A percentile compares a stretch with the other conserved stretches of the same genome.
phyloP scores from a whole-genome alignment of 1,284 basidiomycete genomes.

The Trichosporon sp. region DNA sequence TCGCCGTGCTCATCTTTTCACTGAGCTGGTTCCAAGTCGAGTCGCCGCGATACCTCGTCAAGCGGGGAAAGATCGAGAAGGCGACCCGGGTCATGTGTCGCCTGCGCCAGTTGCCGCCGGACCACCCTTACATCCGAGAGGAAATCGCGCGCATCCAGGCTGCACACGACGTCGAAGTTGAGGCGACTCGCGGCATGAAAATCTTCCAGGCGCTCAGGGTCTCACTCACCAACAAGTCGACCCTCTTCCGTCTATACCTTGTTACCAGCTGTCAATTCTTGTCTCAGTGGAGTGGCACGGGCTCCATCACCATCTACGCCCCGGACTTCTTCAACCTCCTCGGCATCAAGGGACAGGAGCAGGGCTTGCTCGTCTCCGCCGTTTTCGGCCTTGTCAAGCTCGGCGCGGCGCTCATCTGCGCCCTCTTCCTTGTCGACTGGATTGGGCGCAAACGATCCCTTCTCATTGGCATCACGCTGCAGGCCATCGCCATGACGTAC shows the following conservation, averaged over 20 bases:
- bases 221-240: constrained; percentile 12
- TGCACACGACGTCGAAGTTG: constrained; percentile 8
- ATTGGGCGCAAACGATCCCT: constrained; percentile 36
- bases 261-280: constrained; percentile 13
- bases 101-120: constrained; percentile 25
- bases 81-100: constrained; percentile 20
- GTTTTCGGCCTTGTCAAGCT: constrained; percentile 32
- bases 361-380: constrained; percentile 32
- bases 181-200: constrained; percentile 7
- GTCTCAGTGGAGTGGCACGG: constrained; percentile 17
- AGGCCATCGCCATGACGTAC: not conserved
- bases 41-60: constrained; percentile 58
- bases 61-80: constrained; percentile 32
- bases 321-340: constrained; percentile 29
- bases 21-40: constrained; percentile 46
- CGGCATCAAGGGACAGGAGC: constrained; percentile 21
- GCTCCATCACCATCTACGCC: constrained; percentile 18
- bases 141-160: constrained; percentile 32
- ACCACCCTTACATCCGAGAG: constrained; percentile 24
- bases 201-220: constrained; percentile 6
- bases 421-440: constrained; percentile 35
- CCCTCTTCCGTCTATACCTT: constrained; percentile 6
- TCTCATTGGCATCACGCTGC: constrained; percentile 16
- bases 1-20: constrained; percentile 49
- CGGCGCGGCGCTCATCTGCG: constrained; percentile 31